Percentiles rank a stretch among this genome's conserved stretches.
Evolutionary conservation across 2,329 filamentous ascomycete genomes (phyloP).

Genomic region (Exophiala dermatitidis): DNA sequence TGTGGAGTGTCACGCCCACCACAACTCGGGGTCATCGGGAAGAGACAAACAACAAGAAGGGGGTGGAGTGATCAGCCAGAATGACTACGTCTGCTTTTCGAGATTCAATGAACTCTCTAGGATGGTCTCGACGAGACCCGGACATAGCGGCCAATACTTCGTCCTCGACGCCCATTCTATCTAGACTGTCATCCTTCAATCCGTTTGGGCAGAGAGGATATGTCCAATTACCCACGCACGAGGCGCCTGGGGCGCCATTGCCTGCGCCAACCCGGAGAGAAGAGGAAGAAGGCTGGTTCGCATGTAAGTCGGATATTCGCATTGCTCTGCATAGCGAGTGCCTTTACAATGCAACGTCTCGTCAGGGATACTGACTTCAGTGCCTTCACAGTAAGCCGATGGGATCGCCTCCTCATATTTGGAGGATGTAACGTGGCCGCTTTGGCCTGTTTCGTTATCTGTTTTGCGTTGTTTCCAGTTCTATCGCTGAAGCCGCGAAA

Average conservation of each 20-base stretch:
- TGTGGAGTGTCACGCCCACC: not conserved
- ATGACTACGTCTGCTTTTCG: constrained; percentile 89
- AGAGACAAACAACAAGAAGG: not conserved
- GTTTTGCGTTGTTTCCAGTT: constrained; percentile 82
- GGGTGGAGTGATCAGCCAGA: constrained; percentile 15
- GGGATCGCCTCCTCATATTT: constrained; percentile 92
- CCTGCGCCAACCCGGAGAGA: constrained; percentile 78
- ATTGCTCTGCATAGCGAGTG: constrained; percentile 4
- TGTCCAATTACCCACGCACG: constrained; percentile 80
- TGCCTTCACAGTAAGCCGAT: constrained; percentile 69
- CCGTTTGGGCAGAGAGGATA: constrained; percentile 77
- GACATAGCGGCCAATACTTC: constrained; percentile 66
- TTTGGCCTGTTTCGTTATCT: constrained; percentile 83
- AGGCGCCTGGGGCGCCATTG: constrained; percentile 73
- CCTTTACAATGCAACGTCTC: not conserved
- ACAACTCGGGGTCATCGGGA: constrained; percentile 2
- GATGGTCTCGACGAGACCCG: constrained; percentile 79
- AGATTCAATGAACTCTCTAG: constrained; percentile 88
- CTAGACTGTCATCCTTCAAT: constrained; percentile 75
- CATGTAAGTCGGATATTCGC: constrained; percentile 60
- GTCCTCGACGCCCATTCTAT: constrained; percentile 65
- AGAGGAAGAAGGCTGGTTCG: constrained; percentile 93
- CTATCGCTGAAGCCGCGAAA: constrained; percentile 77
- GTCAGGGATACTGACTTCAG: constrained; percentile 11
- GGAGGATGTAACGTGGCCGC: constrained; percentile 83